Evolutionary conservation across 2,329 filamentous ascomycete genomes (phyloP).

Genomic region (Monilinia aucupariae): DNA sequence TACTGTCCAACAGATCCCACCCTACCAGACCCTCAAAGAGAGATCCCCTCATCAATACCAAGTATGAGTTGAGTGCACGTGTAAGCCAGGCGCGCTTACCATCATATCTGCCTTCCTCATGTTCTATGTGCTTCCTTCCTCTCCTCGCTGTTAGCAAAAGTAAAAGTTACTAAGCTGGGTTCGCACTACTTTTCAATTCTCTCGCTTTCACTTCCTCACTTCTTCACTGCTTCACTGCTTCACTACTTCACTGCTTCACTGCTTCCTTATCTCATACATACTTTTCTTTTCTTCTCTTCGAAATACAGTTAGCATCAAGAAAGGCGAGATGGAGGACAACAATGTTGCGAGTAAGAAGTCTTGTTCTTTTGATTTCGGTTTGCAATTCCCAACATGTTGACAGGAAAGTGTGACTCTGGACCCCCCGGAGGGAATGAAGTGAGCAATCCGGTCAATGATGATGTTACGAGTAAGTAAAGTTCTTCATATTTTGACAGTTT

Average conservation of each 20-base stretch:
- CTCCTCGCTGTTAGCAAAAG: neutral
- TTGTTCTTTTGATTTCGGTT: neutral
- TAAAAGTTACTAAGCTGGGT: neutral
- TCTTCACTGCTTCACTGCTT: too few relatives aligned
- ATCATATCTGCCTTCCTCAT: too few relatives aligned
- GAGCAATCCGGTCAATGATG: neutral
- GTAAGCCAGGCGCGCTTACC: neutral
- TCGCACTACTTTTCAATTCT: neutral
- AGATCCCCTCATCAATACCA: too few relatives aligned
- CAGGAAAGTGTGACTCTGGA: too few relatives aligned
- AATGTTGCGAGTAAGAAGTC: neutral
- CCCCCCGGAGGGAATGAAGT: neutral
- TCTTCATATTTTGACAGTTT: neutral
- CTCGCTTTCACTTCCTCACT: too few relatives aligned
- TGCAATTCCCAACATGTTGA: neutral
- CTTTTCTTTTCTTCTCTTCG: too few relatives aligned
- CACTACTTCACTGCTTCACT: neutral
- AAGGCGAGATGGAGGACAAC: neutral
- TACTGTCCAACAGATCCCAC: too few relatives aligned
- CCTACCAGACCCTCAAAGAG: too few relatives aligned
- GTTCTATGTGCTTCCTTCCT: too few relatives aligned
- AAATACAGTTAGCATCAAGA: too few relatives aligned
- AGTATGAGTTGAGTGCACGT: neutral
- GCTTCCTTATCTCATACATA: neutral
- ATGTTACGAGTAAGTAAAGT: neutral